Conservation (phyloP, 169 alveolate genomes). For the Plasmodium coatneyi region DNA sequence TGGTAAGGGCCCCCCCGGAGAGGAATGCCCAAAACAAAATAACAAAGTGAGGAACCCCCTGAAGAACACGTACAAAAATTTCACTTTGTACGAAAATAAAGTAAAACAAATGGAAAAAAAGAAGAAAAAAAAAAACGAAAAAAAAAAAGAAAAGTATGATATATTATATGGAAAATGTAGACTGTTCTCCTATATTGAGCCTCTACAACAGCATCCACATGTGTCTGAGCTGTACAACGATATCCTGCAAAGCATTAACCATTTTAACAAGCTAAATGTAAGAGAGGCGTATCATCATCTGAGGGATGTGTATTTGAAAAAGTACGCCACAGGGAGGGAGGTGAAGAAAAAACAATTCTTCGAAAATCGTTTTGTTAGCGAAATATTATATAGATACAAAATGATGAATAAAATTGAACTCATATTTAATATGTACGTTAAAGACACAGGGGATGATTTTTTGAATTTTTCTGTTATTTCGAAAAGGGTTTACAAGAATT, state of each 20-base stretch:
- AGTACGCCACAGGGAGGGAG: background rate
- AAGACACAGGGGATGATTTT: background rate
- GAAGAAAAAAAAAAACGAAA: constrained; percentile 8
- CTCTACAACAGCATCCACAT: constrained; percentile 1
- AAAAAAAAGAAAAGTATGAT: background rate
- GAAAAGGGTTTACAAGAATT: constrained; percentile 8
- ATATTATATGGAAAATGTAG: background rate
- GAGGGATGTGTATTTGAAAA: constrained; percentile 14
- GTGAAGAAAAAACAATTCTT: background rate
- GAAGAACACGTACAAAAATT: constrained; percentile 29
- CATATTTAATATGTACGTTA: constrained; percentile 21
- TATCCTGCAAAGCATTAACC: constrained; percentile 18
- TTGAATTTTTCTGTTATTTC: constrained; percentile 30
- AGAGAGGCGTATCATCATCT: constrained; percentile 24
- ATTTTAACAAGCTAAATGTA: constrained; percentile 24
- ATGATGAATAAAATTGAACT: constrained; percentile 38
- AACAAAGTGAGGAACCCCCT: background rate
- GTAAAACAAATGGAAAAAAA: constrained; percentile 23
- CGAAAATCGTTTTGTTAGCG: constrained; percentile 46
- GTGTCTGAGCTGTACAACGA: constrained; percentile 44
- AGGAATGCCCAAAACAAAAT: background rate
- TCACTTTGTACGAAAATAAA: constrained; percentile 52
- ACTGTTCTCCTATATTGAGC: background rate
- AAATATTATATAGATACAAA: constrained; percentile 65
- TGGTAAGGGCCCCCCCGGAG: background rate